Conservation (phyloP, 768 basidiomycete species). For the Rhodotorula kratochvilovae region DNA sequence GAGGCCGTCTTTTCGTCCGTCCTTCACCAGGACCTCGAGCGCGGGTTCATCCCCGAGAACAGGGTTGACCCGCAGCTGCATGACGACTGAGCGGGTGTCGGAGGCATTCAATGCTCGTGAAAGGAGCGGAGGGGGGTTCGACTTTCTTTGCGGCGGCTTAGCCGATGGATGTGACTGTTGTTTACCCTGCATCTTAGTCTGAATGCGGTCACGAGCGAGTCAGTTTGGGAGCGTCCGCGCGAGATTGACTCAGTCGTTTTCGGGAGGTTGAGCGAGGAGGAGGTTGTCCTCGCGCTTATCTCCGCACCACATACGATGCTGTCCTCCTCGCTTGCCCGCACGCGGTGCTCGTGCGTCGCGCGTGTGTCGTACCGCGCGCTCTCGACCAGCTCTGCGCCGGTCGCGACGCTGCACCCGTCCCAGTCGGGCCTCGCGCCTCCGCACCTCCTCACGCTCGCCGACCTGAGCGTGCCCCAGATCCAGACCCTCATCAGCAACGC, state of each 20-base stretch:
- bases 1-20: conserved; percentile 29
- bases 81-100: neutral
- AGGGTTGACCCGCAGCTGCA: conserved; percentile 19
- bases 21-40: conserved; percentile 11
- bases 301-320: neutral
- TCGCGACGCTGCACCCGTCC: conserved; percentile 29
- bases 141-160: neutral
- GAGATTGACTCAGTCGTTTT: neutral
- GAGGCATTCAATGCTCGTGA: too few species aligned
- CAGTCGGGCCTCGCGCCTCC: conserved; percentile 49
- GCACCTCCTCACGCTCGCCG: conserved; percentile 82
- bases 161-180: neutral
- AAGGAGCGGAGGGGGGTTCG: neutral
- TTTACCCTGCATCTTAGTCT: neutral
- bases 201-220: too few species aligned
- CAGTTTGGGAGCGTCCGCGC: neutral
- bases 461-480: conserved; percentile 74
- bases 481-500: conserved; percentile 62
- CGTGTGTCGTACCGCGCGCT: conserved; percentile 11
- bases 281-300: neutral
- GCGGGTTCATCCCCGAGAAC: conserved; percentile 5
- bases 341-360: conserved; percentile 6
- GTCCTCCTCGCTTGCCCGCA: conserved; percentile 2
- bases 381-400: conserved; percentile 20
- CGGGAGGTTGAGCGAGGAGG: neutral